Conservation (phyloP, 1,284 basidiomycete genomes). For the Ceratobasidium sp. region DNA sequence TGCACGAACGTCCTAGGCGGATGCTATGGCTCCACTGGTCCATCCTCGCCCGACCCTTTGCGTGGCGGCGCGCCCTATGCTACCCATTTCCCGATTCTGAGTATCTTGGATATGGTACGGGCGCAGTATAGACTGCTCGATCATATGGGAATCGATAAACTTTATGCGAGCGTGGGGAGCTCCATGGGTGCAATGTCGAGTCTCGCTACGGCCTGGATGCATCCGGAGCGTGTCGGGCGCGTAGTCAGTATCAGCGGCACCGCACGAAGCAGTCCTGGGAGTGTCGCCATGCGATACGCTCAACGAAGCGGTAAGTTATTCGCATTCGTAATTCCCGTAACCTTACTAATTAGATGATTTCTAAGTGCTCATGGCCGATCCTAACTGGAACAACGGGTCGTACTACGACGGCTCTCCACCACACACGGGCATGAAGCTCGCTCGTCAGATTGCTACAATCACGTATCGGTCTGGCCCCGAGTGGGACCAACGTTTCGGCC, state of each 20-base stretch:
- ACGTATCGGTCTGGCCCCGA: conserved; percentile 99
- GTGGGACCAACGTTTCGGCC: conserved; percentile 97
- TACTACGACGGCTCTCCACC: conserved; percentile 97
- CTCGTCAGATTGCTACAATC: conserved; percentile 98
- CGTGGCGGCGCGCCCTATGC: conserved; percentile 74
- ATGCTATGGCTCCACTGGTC: conserved; percentile 97
- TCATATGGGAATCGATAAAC: conserved; percentile 82
- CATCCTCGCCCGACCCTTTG: conserved; percentile 81
- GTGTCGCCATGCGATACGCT: conserved; percentile 95
- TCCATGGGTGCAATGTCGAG: conserved; percentile 99
- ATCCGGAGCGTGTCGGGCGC: conserved; percentile 88
- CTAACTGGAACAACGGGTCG: conserved; percentile 99
- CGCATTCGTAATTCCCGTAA: background rate
- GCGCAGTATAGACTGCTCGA: conserved; percentile 93
- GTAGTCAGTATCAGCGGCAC: conserved; percentile 95
- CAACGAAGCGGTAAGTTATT: conserved; percentile 85
- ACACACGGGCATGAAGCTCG: conserved; percentile 98
- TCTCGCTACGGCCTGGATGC: conserved; percentile 94
- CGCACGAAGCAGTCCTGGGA: conserved; percentile 89
- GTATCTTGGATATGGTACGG: conserved; percentile 96
- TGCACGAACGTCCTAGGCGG: conserved; percentile 98
- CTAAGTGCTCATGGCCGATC: conserved; percentile 98
- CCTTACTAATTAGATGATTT: background rate
- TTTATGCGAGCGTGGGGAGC: conserved; percentile 94
- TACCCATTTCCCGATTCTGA: conserved; percentile 91